A percentile compares a stretch with the other conserved stretches of the same genome.
These are phyloP conservation scores for Biancaea sappan DNA, from an alignment of 306 rosid species.

Conservation along the genomic window DNA sequence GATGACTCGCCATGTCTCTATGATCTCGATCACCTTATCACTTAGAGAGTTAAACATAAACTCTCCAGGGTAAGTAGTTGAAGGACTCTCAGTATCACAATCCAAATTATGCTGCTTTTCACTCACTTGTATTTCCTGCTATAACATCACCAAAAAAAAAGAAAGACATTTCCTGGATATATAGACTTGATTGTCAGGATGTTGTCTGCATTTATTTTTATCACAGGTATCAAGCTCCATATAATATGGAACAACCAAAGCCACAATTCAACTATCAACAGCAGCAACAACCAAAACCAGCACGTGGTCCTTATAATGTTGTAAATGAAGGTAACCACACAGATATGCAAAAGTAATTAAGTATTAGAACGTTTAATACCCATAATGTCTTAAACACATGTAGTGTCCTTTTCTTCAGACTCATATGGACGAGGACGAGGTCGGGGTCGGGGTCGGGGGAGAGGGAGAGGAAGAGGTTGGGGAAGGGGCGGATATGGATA, in stretches of 20 bases:
- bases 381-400: slow-evolving; percentile 7
- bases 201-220: slow-evolving; percentile 25
- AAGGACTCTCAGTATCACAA: neutral
- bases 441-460: slow-evolving; percentile 73
- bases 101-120: neutral
- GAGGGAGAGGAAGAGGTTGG: slow-evolving; percentile 89
- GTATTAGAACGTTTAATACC: neutral
- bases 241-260: slow-evolving; percentile 60
- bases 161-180: neutral
- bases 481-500: slow-evolving; percentile 86
- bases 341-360: neutral
- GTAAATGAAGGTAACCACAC: slow-evolving; percentile 68
- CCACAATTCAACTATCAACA: slow-evolving; percentile 71
- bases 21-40: slow-evolving; percentile 89
- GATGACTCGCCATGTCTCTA: slow-evolving; percentile 98
- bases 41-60: slow-evolving; percentile 64
- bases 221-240: slow-evolving; percentile 78
- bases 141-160: neutral
- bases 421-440: slow-evolving; percentile 88
- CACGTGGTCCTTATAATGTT: slow-evolving; percentile 69
- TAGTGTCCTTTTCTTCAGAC: slow-evolving; percentile 47
- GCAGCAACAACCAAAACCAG: slow-evolving; percentile 73
- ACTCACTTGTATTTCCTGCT: slow-evolving; percentile 5
- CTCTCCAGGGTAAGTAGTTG: slow-evolving; percentile 82
- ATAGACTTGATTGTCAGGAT: slow-evolving; percentile 21